Conservation (phyloP, 75 land plant species). For the Gnetum montanum region DNA sequence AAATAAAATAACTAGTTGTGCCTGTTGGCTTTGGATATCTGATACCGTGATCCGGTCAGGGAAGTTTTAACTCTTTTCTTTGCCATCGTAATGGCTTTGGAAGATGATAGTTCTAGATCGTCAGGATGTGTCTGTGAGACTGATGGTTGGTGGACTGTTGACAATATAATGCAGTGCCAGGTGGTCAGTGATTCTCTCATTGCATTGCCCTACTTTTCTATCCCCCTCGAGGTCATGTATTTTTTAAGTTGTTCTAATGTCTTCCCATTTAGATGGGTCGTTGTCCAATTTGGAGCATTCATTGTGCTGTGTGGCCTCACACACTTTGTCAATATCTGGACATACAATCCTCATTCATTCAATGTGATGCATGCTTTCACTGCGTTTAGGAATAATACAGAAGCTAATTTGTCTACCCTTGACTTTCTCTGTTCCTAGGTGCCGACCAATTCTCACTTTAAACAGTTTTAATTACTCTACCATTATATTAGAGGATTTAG, state of each 20-base stretch:
- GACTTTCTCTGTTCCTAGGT: no score
- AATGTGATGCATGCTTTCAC: constrained; percentile 56
- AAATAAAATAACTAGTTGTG: no score
- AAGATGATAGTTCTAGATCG: background rate
- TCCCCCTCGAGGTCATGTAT: constrained; percentile 81
- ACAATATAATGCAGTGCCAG: constrained; percentile 52
- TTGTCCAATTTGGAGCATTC: constrained; percentile 83
- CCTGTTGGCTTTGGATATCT: no score
- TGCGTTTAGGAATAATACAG: constrained; percentile 55
- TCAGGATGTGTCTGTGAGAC: constrained; percentile 39
- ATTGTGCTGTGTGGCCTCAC: constrained; percentile 86
- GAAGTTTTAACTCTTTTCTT: background rate
- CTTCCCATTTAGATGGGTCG: constrained; percentile 55
- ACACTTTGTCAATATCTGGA: constrained; percentile 68
- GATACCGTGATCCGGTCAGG: no score
- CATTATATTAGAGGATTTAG: no score
- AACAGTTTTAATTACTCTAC: no score
- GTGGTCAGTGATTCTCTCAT: constrained; percentile 78
- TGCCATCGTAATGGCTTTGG: background rate
- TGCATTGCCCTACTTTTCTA: constrained; percentile 83
- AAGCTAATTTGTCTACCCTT: no score
- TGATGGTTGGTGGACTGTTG: constrained; percentile 40
- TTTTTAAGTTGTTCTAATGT: constrained; percentile 69
- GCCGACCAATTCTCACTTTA: no score
- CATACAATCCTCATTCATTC: constrained; percentile 62